A percentile compares a stretch with the other conserved stretches of the same genome.
Conservation (phyloP, 1,284 basidiomycete genomes). For the Apiotrichum siamense region DNA sequence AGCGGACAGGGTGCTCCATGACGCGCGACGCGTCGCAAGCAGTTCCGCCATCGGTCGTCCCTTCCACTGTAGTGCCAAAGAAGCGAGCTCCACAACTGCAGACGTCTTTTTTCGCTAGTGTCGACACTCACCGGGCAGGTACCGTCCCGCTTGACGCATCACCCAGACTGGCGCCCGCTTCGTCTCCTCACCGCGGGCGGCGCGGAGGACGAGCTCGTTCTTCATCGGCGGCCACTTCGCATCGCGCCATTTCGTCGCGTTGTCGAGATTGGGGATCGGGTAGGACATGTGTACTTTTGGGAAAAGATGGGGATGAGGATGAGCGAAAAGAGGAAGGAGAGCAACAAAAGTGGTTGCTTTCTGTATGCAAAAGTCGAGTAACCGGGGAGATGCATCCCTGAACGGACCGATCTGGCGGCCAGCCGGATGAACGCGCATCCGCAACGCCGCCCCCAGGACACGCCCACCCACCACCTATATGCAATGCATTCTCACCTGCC, state of each 20-base stretch:
- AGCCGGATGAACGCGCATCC: too few species aligned
- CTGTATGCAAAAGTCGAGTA: too few species aligned
- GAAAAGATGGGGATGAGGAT: background rate
- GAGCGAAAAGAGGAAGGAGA: background rate
- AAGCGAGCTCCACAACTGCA: background rate
- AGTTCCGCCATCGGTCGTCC: too few species aligned
- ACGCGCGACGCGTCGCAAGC: too few species aligned
- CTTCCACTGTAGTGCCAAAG: too few species aligned
- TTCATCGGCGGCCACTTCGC: conserved; percentile 57
- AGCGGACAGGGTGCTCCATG: too few species aligned
- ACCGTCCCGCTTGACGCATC: conserved; percentile 96
- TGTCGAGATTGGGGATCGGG: conserved; percentile 25
- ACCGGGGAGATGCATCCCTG: too few species aligned
- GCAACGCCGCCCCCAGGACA: too few species aligned
- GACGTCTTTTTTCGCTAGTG: too few species aligned
- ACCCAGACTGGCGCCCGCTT: conserved; percentile 96
- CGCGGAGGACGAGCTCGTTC: conserved; percentile 85
- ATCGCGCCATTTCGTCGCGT: conserved; percentile 29
- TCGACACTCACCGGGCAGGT: conserved; percentile 72
- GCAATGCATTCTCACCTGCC: too few species aligned
- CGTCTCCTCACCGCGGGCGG: conserved; percentile 79
- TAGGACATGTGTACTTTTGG: conserved; percentile 14
- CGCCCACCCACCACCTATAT: too few species aligned
- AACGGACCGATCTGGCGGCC: too few species aligned
- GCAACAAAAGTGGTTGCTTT: background rate